Evolutionary conservation across 371 early-diverging fungal genomes (phyloP), one percentile per base, ranked within the genome.

Genomic region (Rhizopus sp.): DNA sequence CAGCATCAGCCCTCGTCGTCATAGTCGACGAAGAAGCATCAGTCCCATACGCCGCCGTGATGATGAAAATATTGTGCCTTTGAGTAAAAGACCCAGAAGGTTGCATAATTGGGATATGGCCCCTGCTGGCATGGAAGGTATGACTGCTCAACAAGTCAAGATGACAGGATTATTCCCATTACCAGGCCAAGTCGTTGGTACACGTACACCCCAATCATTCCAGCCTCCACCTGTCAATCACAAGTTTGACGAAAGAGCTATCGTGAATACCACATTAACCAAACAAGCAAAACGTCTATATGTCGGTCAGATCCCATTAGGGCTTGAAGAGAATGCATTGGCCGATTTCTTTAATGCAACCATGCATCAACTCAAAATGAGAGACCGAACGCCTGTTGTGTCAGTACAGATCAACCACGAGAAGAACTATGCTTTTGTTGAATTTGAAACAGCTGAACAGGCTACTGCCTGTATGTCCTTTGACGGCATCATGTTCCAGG

Each of bases 381-480:
- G 80, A 0, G 79, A 81, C 34, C 85, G 84, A 31, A 60, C 84
- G 34, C 85, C 91, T 0, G 93, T 94, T 13, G 69, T 88, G 23
- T 78, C 87, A 23, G 89, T 91, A 8, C 92, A 94, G 63, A 90
- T 96, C 61, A 95, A 95, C 68, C 85, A 85, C 38, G 96, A 94
- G 12, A 93, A 94, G 73, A 92, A 91, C 65, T 96, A 94, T 72
- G 96, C 96, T 4, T 96, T 96, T 74, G 88, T 95, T 29, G 97
- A 97, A 78, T 66, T 66, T 8, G 51, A 66, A 34, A 57, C 61
- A 7, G 82, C 92, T 5, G 94, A 95, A 49, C 93, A 96, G 77
- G 94, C 96, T 4, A 92, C 95, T 1, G 78, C 84, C 8, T 95
- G 92, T 3, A 90, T 97, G 92, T 85, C 91, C 7, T 83, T 96